Conservation (phyloP, 345 rosid genomes). For the Reutealis trisperma region DNA sequence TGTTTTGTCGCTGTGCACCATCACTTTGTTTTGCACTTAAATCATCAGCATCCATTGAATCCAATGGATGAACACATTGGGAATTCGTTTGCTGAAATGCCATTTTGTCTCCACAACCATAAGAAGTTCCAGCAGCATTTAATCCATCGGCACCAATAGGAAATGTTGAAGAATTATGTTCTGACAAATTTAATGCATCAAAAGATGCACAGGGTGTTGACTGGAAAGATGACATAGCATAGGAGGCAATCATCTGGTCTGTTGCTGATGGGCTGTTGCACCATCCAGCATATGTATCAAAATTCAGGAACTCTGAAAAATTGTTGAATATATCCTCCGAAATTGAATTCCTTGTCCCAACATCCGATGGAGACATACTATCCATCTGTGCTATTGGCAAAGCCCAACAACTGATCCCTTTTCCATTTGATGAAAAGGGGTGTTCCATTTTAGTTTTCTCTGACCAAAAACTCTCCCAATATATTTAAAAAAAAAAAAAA, state of each 20-base stretch:
- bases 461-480: conserved; percentile 5
- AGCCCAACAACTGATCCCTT: conserved; percentile 48
- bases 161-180: conserved; percentile 34
- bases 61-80: conserved; percentile 31
- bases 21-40: conserved; percentile 31
- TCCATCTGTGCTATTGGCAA: conserved; percentile 50
- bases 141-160: conserved; percentile 27
- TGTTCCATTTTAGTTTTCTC: conserved; percentile 49
- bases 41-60: conserved; percentile 32
- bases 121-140: conserved; percentile 38
- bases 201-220: conserved; percentile 41
- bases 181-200: conserved; percentile 35
- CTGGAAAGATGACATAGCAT: conserved; percentile 42
- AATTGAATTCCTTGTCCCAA: conserved; percentile 31
- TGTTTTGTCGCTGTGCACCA: conserved; percentile 23
- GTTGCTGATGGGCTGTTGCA: conserved; percentile 51
- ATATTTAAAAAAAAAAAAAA: too few species aligned
- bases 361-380: conserved; percentile 25
- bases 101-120: conserved; percentile 43
- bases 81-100: conserved; percentile 33
- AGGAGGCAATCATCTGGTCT: conserved; percentile 52
- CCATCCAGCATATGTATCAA: conserved; percentile 65
- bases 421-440: conserved; percentile 53
- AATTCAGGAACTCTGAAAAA: conserved; percentile 61
- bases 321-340: conserved; percentile 50